Base-by-base conservation (phyloP, 2,329 filamentous ascomycete species). In the Akanthomyces lecanii region DNA sequence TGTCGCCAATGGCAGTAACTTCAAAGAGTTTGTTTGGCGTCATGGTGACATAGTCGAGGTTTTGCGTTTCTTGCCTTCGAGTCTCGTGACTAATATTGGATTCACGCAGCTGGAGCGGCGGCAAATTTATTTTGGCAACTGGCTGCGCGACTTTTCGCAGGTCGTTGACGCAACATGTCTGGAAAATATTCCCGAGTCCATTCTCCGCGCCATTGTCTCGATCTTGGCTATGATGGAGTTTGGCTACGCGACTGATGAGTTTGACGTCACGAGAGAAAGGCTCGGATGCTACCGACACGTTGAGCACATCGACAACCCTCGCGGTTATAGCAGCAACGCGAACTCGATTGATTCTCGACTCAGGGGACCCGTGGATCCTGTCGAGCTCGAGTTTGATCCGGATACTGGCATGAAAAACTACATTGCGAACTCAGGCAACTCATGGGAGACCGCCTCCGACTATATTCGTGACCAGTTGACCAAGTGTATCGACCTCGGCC, bases 351-450 rank as follows among this genome's bases (percentile, higher is more conserved):
- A 97, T 72, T 77, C 81, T 47, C 86, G 92, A 16, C 84, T 96
- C n/a, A 86, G 92, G 58, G 87, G 85, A 1, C 91, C 91, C 0
- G 84, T 96, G 4, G 78, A 85, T 66, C 81, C 82, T 3, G 89
- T 92, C 70, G 89, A 92, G 70, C 81, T 90, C 36, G 84, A 88
- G 63, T 82, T 92, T 64, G 89, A 92, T 69, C 78, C 78, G 12
- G 76, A 83, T 8, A 92, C 90, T 0, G 92, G 92, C 36, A 96
- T 97, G 92, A 97, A 97, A 77, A 96, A 97, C 73, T 97, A 97
- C 74, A 97, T 97, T 67, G 89, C 93, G 63, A 96, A 96, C 70
- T 79, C 78, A 11, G 90, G 91, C 5, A 65, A 70, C 3, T 84
- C 85, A 33, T 96, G 92, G 89, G 90, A 92, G 1, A 97, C 93